phyloP scores from a whole-genome alignment of 768 basidiomycete genomes.

The Lactarius pseudohatsudake region DNA sequence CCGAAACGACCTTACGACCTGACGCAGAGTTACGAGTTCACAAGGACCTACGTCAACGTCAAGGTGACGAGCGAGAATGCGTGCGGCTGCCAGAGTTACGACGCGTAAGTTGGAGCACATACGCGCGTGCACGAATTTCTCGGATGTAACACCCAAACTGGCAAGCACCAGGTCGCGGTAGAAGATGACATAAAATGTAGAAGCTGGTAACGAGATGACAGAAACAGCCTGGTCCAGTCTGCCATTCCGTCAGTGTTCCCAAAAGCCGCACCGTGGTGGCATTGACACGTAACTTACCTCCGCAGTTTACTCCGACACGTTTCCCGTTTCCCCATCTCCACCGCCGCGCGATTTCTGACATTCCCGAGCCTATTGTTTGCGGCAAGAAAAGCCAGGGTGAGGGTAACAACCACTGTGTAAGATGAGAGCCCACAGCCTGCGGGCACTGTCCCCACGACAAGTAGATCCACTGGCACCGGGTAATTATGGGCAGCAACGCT shows the following conservation, averaged over 20 bases:
- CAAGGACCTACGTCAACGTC: conserved; percentile 42
- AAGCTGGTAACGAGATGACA: conserved; percentile 67
- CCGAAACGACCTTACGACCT: conserved; percentile 60
- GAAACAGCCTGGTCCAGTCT: conserved; percentile 94
- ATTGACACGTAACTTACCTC: conserved; percentile 50
- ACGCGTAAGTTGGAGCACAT: conserved; percentile 86
- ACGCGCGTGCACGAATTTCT: conserved; percentile 76
- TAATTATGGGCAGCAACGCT: conserved; percentile 13
- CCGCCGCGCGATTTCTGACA: conserved; percentile 68
- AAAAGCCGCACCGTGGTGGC: background rate
- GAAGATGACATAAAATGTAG: conserved; percentile 80
- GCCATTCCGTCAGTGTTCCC: background rate
- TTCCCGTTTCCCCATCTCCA: conserved; percentile 80
- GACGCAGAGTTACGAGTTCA: conserved; percentile 63
- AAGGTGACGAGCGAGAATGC: conserved; percentile 64
- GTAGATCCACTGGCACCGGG: conserved; percentile 65
- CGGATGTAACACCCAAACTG: conserved; percentile 81
- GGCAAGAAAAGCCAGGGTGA: conserved; percentile 76
- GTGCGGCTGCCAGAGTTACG: conserved; percentile 78
- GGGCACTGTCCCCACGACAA: conserved; percentile 81
- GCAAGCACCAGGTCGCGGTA: conserved; percentile 76
- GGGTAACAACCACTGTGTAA: conserved; percentile 88
- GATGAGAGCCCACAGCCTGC: conserved; percentile 86
- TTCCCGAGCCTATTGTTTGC: conserved; percentile 62
- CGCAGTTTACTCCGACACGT: conserved; percentile 80